A percentile compares a stretch with the other conserved stretches of the same genome.
Evolutionary conservation across 768 basidiomycete genomes (phyloP).

Genomic region (Rhizopogon vesiculosus): DNA sequence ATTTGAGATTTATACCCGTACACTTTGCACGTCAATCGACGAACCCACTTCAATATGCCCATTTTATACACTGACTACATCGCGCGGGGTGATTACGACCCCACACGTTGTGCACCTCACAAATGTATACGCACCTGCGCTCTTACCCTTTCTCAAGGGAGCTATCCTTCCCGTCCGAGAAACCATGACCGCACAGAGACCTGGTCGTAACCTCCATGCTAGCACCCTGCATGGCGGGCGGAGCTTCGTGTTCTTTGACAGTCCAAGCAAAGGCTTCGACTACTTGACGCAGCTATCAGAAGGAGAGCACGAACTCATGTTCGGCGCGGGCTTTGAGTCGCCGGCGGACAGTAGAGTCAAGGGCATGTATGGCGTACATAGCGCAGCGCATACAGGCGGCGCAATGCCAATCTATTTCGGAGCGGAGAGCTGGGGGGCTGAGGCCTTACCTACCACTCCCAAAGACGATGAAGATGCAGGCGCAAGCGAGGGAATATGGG

Average conservation of each 20-base stretch:
- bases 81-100: constrained; percentile 35
- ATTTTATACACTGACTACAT: constrained; percentile 37
- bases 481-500: constrained; percentile 24
- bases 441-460: constrained; percentile 18
- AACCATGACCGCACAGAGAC: constrained; percentile 62
- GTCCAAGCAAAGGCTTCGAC: constrained; percentile 42
- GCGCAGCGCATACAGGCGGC: constrained; percentile 40
- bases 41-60: constrained; percentile 16
- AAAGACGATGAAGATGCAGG: constrained; percentile 10
- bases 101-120: constrained; percentile 49
- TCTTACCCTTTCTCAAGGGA: constrained; percentile 37
- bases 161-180: constrained; percentile 35
- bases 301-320: constrained; percentile 50
- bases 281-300: constrained; percentile 62
- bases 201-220: constrained; percentile 32
- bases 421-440: constrained; percentile 36
- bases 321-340: constrained; percentile 53
- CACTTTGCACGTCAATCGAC: constrained; percentile 35
- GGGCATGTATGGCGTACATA: constrained; percentile 28
- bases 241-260: constrained; percentile 57
- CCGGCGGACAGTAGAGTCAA: constrained; percentile 11
- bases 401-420: constrained; percentile 55
- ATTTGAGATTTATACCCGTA: constrained; percentile 40
- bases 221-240: constrained; percentile 28
- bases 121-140: constrained; percentile 45